Evolutionary conservation across 2,329 filamentous ascomycete genomes (phyloP), one percentile per base, ranked within the genome.

Genomic region (Chalara sp.): DNA sequence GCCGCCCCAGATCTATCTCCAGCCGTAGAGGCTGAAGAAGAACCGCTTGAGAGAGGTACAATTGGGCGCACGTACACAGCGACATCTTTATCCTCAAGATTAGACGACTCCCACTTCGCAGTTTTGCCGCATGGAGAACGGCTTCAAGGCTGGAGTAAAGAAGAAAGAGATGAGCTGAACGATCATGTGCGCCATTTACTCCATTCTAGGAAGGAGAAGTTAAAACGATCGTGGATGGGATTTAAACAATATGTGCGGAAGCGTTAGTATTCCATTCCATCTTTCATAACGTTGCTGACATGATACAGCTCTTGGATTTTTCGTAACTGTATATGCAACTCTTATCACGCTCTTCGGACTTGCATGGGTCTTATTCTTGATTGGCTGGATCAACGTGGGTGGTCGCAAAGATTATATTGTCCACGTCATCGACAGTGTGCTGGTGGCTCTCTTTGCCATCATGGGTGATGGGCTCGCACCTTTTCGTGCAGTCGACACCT

Each of bases 321-420:
- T 91, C 49, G 86, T 95, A 52, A 93, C 88, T 0, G 70, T 95
- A 4, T 95, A 95, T 66, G 89, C 88, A 6, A 83, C 79, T 1
- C 74, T 92, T 21, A 91, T 95, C 59, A 93, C 89, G 0, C 73
- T 91, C 0, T 95, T 95, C 60, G 89, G 89, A 62, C 74, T 92
- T 10, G 87, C 87, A 0, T 95, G 89, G 89, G 89, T 95, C 1
- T 76, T 95, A n/a, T 93, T 92, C 69, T 72, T 95, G 49, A 95
- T 95, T 64, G 60, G 61, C 11, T 95, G 89, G 89, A 88, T 93
- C 63, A 90, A 89, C 56, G 84, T 92, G 21, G 87, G 86, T 21
- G 79, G 81, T 32, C 75, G 76, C 59, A 86, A 92, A 64, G 70
- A 80, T 4, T 92, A 87, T 56, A 67, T 79, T 37, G 80, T 87